Percentiles rank a stretch among this genome's conserved stretches.
These are phyloP conservation scores for Trifolium subterraneum DNA, from an alignment of 306 rosid species.

Conservation along the genomic window DNA sequence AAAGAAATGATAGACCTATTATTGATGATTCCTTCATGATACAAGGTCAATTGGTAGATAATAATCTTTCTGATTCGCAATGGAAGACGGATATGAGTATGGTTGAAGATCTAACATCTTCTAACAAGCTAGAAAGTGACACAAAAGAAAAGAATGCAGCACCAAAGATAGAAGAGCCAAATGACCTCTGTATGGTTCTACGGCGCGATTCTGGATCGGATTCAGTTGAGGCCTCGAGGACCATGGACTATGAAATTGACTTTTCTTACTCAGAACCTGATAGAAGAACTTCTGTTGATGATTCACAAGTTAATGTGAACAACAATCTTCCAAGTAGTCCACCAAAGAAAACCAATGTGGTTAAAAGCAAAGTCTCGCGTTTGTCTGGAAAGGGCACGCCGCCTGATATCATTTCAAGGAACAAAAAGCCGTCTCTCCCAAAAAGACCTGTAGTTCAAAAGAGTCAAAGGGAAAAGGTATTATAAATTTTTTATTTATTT, in stretches of 20 bases:
- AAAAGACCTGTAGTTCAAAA: constrained; percentile 58
- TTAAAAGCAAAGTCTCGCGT: constrained; percentile 52
- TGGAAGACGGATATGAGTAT: constrained; percentile 58
- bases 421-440: constrained; percentile 43
- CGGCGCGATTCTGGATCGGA: constrained; percentile 55
- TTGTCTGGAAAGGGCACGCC: constrained; percentile 42
- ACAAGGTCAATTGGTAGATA: constrained; percentile 50
- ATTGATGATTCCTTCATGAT: constrained; percentile 74
- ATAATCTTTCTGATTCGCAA: constrained; percentile 46
- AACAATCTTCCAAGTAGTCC: constrained; percentile 43
- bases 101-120: constrained; percentile 52
- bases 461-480: constrained; percentile 69
- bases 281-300: constrained; percentile 48
- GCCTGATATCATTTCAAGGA: constrained; percentile 46
- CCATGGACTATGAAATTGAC: constrained; percentile 58
- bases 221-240: constrained; percentile 45
- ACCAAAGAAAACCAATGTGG: constrained; percentile 43
- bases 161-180: constrained; percentile 50
- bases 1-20: constrained; percentile 39
- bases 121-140: constrained; percentile 44
- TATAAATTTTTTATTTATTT: not conserved
- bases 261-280: constrained; percentile 53
- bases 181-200: constrained; percentile 59
- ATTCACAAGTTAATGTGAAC: constrained; percentile 43
- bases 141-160: constrained; percentile 41